phyloP scores from a whole-genome alignment of 1,284 basidiomycete genomes.

The Leccinum griseonigrum region DNA sequence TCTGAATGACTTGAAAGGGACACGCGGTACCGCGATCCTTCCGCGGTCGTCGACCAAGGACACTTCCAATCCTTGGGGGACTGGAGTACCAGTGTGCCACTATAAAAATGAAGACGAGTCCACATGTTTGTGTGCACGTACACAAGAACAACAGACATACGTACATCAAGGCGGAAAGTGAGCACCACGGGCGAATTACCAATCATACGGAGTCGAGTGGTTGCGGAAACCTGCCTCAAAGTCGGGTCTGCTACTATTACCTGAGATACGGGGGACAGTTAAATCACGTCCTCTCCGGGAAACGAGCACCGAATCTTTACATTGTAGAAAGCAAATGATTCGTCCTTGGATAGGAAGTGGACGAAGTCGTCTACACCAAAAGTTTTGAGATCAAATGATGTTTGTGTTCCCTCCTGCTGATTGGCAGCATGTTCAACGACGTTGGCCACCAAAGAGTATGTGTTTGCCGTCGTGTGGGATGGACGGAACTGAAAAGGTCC shows the following conservation, averaged over 20 bases:
- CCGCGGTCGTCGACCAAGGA: constrained; percentile 11
- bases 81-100: constrained; percentile 5
- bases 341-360: constrained; percentile 5
- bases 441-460: constrained; percentile 13
- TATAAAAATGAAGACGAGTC: background rate
- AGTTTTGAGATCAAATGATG: background rate
- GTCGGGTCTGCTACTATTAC: constrained; percentile 16
- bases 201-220: constrained; percentile 12
- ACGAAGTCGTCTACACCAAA: constrained; percentile 1
- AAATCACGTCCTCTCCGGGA: background rate
- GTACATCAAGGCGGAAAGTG: constrained; percentile 1
- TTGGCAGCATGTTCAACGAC: background rate
- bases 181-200: background rate
- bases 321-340: constrained; percentile 9
- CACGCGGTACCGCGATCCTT: constrained; percentile 3
- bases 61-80: constrained; percentile 1
- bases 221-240: constrained; percentile 6
- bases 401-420: background rate
- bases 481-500: constrained; percentile 11
- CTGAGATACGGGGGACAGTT: background rate
- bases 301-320: background rate
- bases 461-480: background rate
- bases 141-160: background rate
- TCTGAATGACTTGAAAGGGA: background rate
- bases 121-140: background rate